A percentile compares a stretch with the other conserved stretches of the same genome.
Conservation (phyloP, 331 rosid genomes). For the Phaseolus coccineus region DNA sequence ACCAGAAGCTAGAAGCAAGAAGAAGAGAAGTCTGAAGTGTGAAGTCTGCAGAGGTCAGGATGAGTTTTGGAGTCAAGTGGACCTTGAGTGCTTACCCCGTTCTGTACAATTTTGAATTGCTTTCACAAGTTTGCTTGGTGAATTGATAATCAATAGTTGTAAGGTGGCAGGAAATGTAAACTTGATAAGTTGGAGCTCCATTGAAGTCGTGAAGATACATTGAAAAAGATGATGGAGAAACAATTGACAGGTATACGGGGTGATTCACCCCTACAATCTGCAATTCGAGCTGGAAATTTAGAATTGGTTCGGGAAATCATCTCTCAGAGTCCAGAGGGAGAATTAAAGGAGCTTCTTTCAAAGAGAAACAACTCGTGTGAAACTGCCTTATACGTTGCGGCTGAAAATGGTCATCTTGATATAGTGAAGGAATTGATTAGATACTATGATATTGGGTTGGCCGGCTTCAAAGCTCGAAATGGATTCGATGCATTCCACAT, state of each 20-base stretch:
- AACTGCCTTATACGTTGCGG: slow-evolving; percentile 71
- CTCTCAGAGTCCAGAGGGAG: slow-evolving; percentile 55
- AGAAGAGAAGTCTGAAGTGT: slow-evolving; percentile 33
- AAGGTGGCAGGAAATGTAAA: slow-evolving; percentile 39
- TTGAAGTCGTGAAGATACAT: slow-evolving; percentile 41
- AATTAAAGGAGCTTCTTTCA: slow-evolving; percentile 61
- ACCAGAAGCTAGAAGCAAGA: neutral
- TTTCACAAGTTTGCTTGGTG: slow-evolving; percentile 33
- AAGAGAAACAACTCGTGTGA: slow-evolving; percentile 69
- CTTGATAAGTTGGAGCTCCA: slow-evolving; percentile 41
- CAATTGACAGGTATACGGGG: slow-evolving; percentile 65
- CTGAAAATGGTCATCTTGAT: slow-evolving; percentile 64
- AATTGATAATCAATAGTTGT: slow-evolving; percentile 34
- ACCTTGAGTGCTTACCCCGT: slow-evolving; percentile 34
- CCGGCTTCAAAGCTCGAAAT: slow-evolving; percentile 68
- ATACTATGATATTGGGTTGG: slow-evolving; percentile 61
- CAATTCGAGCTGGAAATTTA: slow-evolving; percentile 66
- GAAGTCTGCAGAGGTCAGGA: slow-evolving; percentile 40
- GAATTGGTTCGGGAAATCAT: slow-evolving; percentile 60
- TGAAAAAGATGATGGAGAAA: slow-evolving; percentile 61
- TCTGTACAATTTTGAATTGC: slow-evolving; percentile 40
- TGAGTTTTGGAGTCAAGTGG: slow-evolving; percentile 36
- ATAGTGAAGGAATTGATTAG: slow-evolving; percentile 63
- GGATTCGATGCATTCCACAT: slow-evolving; percentile 79
- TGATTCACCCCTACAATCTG: slow-evolving; percentile 65